These are phyloP conservation scores for Hanseniaspora lachancei DNA, from an alignment of 805 yeast genomes.

Conservation along the genomic window DNA sequence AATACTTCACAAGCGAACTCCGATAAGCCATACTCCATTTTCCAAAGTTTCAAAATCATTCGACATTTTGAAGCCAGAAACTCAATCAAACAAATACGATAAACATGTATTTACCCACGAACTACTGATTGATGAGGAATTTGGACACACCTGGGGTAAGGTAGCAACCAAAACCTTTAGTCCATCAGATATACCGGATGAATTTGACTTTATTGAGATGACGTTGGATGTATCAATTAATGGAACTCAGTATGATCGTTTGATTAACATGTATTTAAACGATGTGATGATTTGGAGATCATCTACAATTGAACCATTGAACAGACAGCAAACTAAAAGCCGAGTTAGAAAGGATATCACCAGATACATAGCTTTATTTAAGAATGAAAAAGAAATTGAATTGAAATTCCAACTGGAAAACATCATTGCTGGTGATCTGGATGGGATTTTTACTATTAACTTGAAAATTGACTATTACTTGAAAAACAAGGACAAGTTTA, in stretches of 20 bases:
- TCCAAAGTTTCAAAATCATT: background rate
- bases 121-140: slow-evolving; percentile 34
- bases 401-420: slow-evolving; percentile 56
- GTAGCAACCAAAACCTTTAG: slow-evolving; percentile 34
- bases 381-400: slow-evolving; percentile 25
- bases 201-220: slow-evolving; percentile 42
- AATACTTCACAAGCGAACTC: background rate
- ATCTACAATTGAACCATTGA: slow-evolving; percentile 64
- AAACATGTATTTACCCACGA: slow-evolving; percentile 28
- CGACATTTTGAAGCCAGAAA: slow-evolving; percentile 7
- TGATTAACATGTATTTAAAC: slow-evolving; percentile 48
- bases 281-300: slow-evolving; percentile 71
- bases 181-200: slow-evolving; percentile 33
- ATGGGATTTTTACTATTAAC: slow-evolving; percentile 47
- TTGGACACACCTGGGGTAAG: slow-evolving; percentile 49
- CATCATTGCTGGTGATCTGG: slow-evolving; percentile 37
- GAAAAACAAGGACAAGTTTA: slow-evolving; percentile 10
- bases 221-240: slow-evolving; percentile 39
- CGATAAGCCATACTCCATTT: background rate
- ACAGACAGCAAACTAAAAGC: slow-evolving; percentile 36
- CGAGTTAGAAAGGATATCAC: slow-evolving; percentile 52
- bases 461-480: slow-evolving; percentile 36
- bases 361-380: slow-evolving; percentile 39
- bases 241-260: slow-evolving; percentile 54
- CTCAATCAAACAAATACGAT: background rate